A percentile compares a stretch with the other conserved stretches of the same genome.
Evolutionary conservation across 2,329 filamentous ascomycete genomes (phyloP).

Genomic region (Neurospora sp.): DNA sequence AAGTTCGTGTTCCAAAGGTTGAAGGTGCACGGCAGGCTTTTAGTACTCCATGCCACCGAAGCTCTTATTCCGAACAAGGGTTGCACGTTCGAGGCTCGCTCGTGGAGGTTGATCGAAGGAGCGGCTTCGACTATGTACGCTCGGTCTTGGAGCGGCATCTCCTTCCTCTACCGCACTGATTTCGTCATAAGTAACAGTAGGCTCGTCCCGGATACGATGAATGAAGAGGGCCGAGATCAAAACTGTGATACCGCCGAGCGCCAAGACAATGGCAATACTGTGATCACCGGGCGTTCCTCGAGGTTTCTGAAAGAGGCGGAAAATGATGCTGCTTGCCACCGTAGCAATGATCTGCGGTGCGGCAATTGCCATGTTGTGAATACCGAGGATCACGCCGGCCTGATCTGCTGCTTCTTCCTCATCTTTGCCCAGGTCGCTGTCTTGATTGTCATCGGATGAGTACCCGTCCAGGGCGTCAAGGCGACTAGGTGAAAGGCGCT

Average conservation of each 20-base stretch:
- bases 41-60: slow-evolving; percentile 40
- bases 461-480: slow-evolving; percentile 18
- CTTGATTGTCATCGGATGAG: slow-evolving; percentile 19
- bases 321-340: slow-evolving; percentile 72
- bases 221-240: slow-evolving; percentile 68
- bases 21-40: neutral
- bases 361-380: slow-evolving; percentile 92
- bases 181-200: slow-evolving; percentile 27
- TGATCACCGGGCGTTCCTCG: slow-evolving; percentile 75
- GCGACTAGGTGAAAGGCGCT: slow-evolving; percentile 14
- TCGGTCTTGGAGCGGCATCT: slow-evolving; percentile 22
- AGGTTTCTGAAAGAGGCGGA: slow-evolving; percentile 78
- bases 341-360: slow-evolving; percentile 88
- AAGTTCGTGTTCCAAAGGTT: neutral
- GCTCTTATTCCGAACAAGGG: slow-evolving; percentile 38
- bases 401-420: slow-evolving; percentile 55
- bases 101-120: slow-evolving; percentile 33
- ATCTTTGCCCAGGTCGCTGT: slow-evolving; percentile 21
- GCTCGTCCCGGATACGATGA: slow-evolving; percentile 53
- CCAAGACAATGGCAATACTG: slow-evolving; percentile 77
- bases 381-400: slow-evolving; percentile 82
- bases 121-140: slow-evolving; percentile 25
- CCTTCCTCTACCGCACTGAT: slow-evolving; percentile 33
- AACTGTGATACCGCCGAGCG: slow-evolving; percentile 72
- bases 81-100: slow-evolving; percentile 34